Conservation (phyloP, 768 basidiomycete genomes). For the Trichaptum fuscoviolaceum region DNA sequence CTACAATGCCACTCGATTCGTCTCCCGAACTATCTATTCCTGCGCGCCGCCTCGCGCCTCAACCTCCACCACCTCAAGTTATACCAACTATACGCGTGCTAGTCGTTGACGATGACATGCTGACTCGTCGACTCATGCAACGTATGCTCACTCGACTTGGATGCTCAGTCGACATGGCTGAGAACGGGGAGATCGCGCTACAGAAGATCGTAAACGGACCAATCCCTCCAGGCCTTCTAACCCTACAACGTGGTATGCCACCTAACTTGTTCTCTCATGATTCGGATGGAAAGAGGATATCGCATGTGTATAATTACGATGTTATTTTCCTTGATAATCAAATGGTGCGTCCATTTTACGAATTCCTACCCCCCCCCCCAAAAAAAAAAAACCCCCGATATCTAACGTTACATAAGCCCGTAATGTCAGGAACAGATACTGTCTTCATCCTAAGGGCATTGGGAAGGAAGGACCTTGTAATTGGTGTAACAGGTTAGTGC, state of each 20-base stretch:
- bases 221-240: not conserved
- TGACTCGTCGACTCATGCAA: constrained; percentile 21
- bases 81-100: constrained; percentile 2
- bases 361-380: too few species aligned
- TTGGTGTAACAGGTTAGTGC: constrained; percentile 12
- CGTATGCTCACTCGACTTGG: constrained; percentile 28
- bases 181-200: constrained; percentile 26
- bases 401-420: constrained; percentile 5
- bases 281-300: constrained; percentile 2
- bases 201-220: constrained; percentile 19
- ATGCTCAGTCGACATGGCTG: constrained; percentile 24
- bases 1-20: too few species aligned
- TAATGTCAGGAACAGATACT: constrained; percentile 22
- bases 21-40: not conserved
- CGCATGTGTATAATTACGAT: constrained; percentile 14
- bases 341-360: constrained; percentile 13
- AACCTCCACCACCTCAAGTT: not conserved
- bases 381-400: too few species aligned
- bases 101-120: constrained; percentile 25
- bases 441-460: constrained; percentile 20
- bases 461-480: constrained; percentile 25
- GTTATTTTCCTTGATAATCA: constrained; percentile 30
- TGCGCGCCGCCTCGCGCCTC: too few species aligned
- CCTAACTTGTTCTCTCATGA: too few species aligned
- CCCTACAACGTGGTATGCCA: too few species aligned